Conservation (phyloP, 1,139 yeast genomes). For the Suhomyces anneliseae region DNA sequence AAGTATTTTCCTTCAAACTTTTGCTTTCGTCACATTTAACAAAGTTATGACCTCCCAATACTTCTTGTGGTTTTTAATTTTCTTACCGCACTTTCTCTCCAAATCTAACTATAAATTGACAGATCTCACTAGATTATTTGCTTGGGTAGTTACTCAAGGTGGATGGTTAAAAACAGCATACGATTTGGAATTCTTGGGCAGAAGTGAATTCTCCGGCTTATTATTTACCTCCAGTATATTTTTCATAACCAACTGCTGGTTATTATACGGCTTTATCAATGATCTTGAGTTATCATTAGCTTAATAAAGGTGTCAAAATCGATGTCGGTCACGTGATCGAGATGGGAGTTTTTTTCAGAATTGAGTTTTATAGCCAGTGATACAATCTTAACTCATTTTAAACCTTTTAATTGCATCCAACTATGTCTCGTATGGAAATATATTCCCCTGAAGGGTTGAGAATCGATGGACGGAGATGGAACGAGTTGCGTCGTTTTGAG, state of each 20-base stretch:
- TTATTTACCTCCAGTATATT: conserved; percentile 62
- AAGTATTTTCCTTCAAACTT: conserved; percentile 82
- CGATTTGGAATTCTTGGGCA: conserved; percentile 76
- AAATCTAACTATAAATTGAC: conserved; percentile 35
- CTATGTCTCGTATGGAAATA: conserved; percentile 56
- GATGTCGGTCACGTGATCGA: conserved; percentile 3
- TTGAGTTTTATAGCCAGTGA: no score
- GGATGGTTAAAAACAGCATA: conserved; percentile 81
- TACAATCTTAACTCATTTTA: not conserved
- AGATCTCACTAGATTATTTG: conserved; percentile 25
- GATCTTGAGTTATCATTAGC: conserved; percentile 25
- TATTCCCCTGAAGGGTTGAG: conserved; percentile 94
- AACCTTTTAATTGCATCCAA: not conserved
- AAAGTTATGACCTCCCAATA: conserved; percentile 94
- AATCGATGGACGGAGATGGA: conserved; percentile 93
- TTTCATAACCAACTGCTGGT: conserved; percentile 66
- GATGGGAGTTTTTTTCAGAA: conserved; percentile 6
- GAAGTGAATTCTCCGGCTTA: conserved; percentile 61
- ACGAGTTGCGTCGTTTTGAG: conserved; percentile 79
- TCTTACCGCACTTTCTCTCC: conserved; percentile 70
- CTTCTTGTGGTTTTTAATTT: conserved; percentile 88
- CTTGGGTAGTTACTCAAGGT: conserved; percentile 76
- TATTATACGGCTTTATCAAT: conserved; percentile 41
- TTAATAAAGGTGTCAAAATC: not conserved
- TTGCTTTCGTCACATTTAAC: conserved; percentile 85